These are phyloP conservation scores for Dothistroma pini DNA, from an alignment of 2,329 filamentous ascomycete genomes.

Conservation along the genomic window DNA sequence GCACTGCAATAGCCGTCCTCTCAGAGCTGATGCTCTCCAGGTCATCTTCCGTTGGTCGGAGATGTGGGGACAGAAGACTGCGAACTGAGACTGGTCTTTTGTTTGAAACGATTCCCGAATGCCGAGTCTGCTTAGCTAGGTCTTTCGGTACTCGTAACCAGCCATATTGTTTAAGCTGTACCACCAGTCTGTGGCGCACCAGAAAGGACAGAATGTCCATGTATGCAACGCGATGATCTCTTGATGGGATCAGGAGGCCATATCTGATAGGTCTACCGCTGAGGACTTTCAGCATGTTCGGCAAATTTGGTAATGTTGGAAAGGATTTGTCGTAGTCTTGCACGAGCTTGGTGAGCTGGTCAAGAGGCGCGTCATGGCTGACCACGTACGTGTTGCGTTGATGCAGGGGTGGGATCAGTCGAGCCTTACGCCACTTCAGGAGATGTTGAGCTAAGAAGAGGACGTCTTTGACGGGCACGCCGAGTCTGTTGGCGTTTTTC, in stretches of 20 bases:
- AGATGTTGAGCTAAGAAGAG: constrained; percentile 87
- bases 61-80: constrained; percentile 26
- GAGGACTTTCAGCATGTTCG: constrained; percentile 81
- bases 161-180: constrained; percentile 84
- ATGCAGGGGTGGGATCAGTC: constrained; percentile 86
- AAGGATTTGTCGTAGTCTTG: constrained; percentile 73
- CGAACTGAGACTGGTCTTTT: constrained; percentile 12
- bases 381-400: constrained; percentile 87
- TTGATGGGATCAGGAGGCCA: constrained; percentile 77
- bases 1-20: constrained; percentile 23
- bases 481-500: constrained; percentile 68
- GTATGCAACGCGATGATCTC: constrained; percentile 81
- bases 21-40: constrained; percentile 27
- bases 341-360: constrained; percentile 64
- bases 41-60: constrained; percentile 27
- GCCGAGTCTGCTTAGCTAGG: constrained; percentile 48
- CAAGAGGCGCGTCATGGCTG: constrained; percentile 80
- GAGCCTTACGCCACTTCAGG: constrained; percentile 91
- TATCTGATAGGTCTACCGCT: constrained; percentile 79
- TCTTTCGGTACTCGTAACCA: constrained; percentile 66
- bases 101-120: constrained; percentile 2
- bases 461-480: constrained; percentile 74
- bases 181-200: constrained; percentile 88
- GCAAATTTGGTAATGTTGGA: constrained; percentile 74
- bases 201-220: constrained; percentile 92